These are phyloP conservation scores for Escallonia rubra DNA, from an alignment of 129 eudicot genomes.

Conservation along the genomic window DNA sequence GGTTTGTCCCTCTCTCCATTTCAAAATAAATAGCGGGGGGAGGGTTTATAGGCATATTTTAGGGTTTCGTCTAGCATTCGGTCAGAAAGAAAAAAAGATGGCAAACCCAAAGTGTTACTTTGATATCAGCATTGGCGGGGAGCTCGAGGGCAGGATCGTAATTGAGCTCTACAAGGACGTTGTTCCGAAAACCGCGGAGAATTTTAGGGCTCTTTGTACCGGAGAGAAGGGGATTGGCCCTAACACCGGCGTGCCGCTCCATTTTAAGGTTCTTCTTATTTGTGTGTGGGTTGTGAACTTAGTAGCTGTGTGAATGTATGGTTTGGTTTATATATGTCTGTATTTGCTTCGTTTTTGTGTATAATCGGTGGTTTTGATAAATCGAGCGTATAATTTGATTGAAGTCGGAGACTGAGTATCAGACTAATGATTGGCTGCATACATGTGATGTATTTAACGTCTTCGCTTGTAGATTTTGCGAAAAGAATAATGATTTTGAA, in stretches of 20 bases:
- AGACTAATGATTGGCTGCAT: too few species aligned
- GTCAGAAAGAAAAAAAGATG: slow-evolving; percentile 21
- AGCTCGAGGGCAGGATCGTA: slow-evolving; percentile 77
- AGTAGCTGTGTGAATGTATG: too few species aligned
- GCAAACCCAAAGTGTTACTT: slow-evolving; percentile 54
- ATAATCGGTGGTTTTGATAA: too few species aligned
- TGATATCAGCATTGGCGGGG: slow-evolving; percentile 91
- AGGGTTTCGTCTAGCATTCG: slow-evolving; percentile 17
- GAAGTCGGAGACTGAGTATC: too few species aligned
- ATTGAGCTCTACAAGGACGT: slow-evolving; percentile 63
- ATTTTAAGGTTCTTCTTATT: slow-evolving; percentile 48
- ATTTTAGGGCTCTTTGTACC: slow-evolving; percentile 95
- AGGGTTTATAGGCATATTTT: not conserved
- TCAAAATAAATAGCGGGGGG: slow-evolving; percentile 4
- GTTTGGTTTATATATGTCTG: too few species aligned
- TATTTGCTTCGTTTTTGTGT: too few species aligned
- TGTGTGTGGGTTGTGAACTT: too few species aligned
- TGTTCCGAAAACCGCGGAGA: slow-evolving; percentile 89
- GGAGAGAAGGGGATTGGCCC: slow-evolving; percentile 85
- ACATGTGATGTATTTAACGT: too few species aligned
- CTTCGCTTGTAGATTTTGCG: too few species aligned
- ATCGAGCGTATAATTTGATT: too few species aligned
- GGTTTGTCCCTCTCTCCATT: too few species aligned
- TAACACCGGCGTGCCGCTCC: slow-evolving; percentile 72
- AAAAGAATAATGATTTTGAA: too few species aligned